These are phyloP conservation scores for Taphrina populina DNA, from an alignment of 1,139 yeast species.

Conservation along the genomic window DNA sequence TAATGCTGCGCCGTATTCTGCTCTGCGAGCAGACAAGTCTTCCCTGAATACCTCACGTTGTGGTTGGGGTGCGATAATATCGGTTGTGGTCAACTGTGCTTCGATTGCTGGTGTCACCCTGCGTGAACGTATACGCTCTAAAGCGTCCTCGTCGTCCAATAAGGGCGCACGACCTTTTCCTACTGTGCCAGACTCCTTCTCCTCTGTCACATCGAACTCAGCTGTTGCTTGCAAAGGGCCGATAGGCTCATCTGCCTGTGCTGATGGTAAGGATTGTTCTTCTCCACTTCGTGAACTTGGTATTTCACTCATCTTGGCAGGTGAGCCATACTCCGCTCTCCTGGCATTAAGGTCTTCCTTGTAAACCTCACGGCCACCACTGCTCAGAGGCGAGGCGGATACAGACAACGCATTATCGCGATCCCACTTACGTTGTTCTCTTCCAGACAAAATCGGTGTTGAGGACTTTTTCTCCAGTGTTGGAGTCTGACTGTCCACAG, in stretches of 20 bases:
- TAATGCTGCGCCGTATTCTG: conserved; percentile 25
- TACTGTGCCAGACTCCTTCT: not conserved
- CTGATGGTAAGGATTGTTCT: not conserved
- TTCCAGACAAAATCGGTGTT: not conserved
- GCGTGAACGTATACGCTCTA: conserved; percentile 20
- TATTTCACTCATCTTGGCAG: too few relatives aligned
- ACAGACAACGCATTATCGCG: conserved; percentile 3
- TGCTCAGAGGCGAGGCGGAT: not conserved
- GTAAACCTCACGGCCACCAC: conserved; percentile 7
- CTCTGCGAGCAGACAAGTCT: conserved; percentile 15
- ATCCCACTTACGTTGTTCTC: conserved; percentile 23
- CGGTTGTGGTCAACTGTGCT: not conserved
- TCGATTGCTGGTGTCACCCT: conserved; percentile 32
- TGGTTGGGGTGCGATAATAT: conserved; percentile 15
- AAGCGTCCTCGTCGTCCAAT: conserved; percentile 24
- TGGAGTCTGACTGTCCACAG: not conserved
- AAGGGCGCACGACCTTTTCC: conserved; percentile 24
- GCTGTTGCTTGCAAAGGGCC: not conserved
- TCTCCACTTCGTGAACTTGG: not conserved
- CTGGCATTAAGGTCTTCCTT: conserved; percentile 20
- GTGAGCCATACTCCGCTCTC: conserved; percentile 27
- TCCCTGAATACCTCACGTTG: conserved; percentile 8
- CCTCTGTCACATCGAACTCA: not conserved
- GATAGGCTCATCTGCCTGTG: not conserved
- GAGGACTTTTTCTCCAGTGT: not conserved